Conservation (phyloP, 2,329 filamentous ascomycete genomes). For the Calonectria naviculata region DNA sequence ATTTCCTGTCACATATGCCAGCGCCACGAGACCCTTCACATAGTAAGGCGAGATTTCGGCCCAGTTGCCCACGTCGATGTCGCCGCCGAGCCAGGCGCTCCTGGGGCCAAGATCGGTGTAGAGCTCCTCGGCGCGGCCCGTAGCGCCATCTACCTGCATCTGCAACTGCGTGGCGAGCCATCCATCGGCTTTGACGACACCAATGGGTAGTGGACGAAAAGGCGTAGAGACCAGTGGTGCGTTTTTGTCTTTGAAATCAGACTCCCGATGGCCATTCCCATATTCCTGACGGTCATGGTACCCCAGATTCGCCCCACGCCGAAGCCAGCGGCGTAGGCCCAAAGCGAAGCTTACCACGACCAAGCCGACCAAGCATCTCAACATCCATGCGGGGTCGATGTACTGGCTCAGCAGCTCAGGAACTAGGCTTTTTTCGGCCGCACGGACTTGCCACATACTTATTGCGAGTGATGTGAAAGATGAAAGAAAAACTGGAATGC, state of each 20-base stretch:
- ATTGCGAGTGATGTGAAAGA: background rate
- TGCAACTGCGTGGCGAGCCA: slow-evolving; percentile 2
- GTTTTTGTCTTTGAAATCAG: background rate
- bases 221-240: background rate
- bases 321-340: background rate
- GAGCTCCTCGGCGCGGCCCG: background rate
- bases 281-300: background rate
- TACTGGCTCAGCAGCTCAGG: background rate
- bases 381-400: background rate
- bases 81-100: slow-evolving; percentile 1
- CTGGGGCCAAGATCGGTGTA: background rate
- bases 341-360: background rate
- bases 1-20: background rate
- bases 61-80: background rate
- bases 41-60: slow-evolving; percentile 6
- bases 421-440: background rate
- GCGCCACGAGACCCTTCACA: background rate
- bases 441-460: background rate
- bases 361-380: background rate
- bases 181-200: background rate
- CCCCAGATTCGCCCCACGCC: background rate
- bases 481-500: no score
- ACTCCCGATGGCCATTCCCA: background rate
- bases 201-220: background rate
- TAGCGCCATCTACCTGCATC: background rate